These are phyloP conservation scores for Lactarius sp. DNA, from an alignment of 768 basidiomycete species.

Conservation along the genomic window DNA sequence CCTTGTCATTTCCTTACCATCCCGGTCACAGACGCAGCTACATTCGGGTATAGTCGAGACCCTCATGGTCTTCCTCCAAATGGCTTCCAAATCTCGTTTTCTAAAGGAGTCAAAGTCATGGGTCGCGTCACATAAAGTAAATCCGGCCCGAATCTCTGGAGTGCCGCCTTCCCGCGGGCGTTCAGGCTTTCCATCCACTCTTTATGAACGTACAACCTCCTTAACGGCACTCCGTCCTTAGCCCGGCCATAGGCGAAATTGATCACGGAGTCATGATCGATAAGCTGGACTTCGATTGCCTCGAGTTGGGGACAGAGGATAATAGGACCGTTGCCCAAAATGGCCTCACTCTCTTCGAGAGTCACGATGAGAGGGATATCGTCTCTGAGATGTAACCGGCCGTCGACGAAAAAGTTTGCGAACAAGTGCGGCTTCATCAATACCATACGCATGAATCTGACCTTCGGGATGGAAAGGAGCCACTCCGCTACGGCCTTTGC, in stretches of 20 bases:
- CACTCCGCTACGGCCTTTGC: constrained; percentile 40
- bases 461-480: constrained; percentile 53
- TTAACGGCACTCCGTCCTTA: constrained; percentile 8
- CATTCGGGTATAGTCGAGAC: background rate
- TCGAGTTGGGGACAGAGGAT: constrained; percentile 15
- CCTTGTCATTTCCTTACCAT: background rate
- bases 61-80: constrained; percentile 5
- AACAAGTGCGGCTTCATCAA: constrained; percentile 6
- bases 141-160: background rate
- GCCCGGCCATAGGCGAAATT: constrained; percentile 1
- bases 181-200: constrained; percentile 7
- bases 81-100: background rate
- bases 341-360: background rate
- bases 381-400: constrained; percentile 14
- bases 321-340: constrained; percentile 4
- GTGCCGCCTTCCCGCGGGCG: background rate
- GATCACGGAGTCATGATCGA: background rate
- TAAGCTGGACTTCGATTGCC: constrained; percentile 13
- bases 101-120: constrained; percentile 9
- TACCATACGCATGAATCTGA: constrained; percentile 32
- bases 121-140: constrained; percentile 1
- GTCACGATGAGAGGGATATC: constrained; percentile 15
- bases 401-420: constrained; percentile 5
- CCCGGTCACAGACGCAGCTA: background rate
- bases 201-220: constrained; percentile 14